phyloP scores from a whole-genome alignment of 2,329 filamentous ascomycete genomes.

The Neofusicoccum sp. region DNA sequence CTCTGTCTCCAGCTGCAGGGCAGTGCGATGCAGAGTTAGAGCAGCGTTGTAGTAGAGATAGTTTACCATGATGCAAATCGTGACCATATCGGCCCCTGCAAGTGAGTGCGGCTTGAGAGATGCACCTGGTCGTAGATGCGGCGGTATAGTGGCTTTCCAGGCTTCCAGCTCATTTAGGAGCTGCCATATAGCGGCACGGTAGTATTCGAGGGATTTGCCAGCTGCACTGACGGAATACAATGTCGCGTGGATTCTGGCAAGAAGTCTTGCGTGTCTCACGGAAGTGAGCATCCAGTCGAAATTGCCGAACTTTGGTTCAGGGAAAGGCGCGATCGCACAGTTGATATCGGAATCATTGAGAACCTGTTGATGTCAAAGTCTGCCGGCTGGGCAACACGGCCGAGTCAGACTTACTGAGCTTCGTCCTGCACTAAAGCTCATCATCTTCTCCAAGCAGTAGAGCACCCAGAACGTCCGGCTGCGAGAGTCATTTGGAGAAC shows the following conservation, averaged over 20 bases:
- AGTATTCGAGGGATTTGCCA: slow-evolving; percentile 19
- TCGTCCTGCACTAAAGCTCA: slow-evolving; percentile 31
- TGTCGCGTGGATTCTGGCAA: slow-evolving; percentile 33
- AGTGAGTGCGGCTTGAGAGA: too few species aligned
- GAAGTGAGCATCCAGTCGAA: slow-evolving; percentile 39
- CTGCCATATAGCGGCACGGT: slow-evolving; percentile 25
- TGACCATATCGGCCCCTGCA: too few species aligned
- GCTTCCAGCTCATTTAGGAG: slow-evolving; percentile 29
- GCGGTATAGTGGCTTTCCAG: slow-evolving; percentile 33
- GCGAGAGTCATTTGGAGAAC: slow-evolving; percentile 18
- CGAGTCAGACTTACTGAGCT: slow-evolving; percentile 31
- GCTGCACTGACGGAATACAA: slow-evolving; percentile 35
- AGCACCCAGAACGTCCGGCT: slow-evolving; percentile 42
- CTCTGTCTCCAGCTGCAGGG: slow-evolving; percentile 27
- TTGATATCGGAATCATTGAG: slow-evolving; percentile 41
- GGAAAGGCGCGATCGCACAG: slow-evolving; percentile 33
- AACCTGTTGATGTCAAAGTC: slow-evolving; percentile 24
- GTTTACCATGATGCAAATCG: slow-evolving; percentile 27
- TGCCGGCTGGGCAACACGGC: neutral
- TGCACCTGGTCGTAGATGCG: too few species aligned
- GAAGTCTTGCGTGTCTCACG: slow-evolving; percentile 31
- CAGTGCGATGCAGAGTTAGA: slow-evolving; percentile 33
- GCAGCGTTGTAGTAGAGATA: slow-evolving; percentile 33
- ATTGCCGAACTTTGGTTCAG: slow-evolving; percentile 32
- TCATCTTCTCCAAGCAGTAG: slow-evolving; percentile 40